phyloP scores from a whole-genome alignment of 129 eudicot species.

The Saussurea involucrata region DNA sequence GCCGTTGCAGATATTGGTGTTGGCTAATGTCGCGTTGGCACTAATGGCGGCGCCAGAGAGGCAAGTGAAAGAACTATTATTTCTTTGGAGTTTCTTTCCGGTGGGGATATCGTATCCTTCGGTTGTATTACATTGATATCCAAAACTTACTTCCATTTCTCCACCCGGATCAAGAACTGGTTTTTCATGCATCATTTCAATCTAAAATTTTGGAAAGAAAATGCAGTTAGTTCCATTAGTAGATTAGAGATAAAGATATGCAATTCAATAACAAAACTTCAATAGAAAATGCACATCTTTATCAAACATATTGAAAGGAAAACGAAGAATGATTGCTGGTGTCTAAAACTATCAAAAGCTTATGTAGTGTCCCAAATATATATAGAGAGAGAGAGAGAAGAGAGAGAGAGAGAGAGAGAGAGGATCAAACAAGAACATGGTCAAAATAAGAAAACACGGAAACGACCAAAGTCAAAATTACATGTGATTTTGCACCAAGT shows the following conservation, averaged over 20 bases:
- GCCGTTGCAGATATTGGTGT: conserved; percentile 92
- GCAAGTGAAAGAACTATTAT: conserved; percentile 77
- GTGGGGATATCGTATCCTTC: conserved; percentile 51
- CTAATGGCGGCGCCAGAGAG: conserved; percentile 94
- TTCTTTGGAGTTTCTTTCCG: conserved; percentile 43
- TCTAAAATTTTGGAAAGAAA: conserved; percentile 25
- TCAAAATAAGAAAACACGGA: too few species aligned
- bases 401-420: too few species aligned
- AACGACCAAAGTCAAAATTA: too few species aligned
- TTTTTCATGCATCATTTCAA: conserved; percentile 48
- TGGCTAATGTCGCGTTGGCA: conserved; percentile 90
- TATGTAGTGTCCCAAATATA: background rate
- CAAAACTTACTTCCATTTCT: conserved; percentile 85
- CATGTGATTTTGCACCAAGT: too few species aligned
- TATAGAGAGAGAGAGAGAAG: background rate
- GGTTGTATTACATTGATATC: conserved; percentile 63
- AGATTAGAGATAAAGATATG: background rate
- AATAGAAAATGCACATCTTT: background rate
- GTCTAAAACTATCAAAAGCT: background rate
- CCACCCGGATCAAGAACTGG: conserved; percentile 50
- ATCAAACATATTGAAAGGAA: background rate
- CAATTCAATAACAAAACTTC: background rate
- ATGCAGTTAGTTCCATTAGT: background rate
- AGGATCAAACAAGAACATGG: too few species aligned
- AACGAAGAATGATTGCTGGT: background rate